phyloP scores from a whole-genome alignment of 345 rosid genomes.

The Garcia nutans region DNA sequence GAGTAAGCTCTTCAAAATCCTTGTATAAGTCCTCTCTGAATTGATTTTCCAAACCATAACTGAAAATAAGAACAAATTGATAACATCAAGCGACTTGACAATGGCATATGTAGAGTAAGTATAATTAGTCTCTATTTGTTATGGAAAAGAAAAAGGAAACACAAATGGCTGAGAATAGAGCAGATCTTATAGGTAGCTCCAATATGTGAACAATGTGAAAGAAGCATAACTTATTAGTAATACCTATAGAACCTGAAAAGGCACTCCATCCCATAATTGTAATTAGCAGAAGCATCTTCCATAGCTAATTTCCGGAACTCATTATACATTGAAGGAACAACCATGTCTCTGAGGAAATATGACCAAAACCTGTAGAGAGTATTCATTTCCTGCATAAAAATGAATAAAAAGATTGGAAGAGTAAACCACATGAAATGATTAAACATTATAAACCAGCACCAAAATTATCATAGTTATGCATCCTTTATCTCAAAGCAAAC shows the following conservation, averaged over 20 bases:
- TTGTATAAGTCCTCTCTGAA: constrained; percentile 69
- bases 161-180: not conserved
- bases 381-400: constrained; percentile 87
- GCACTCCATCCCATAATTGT: constrained; percentile 86
- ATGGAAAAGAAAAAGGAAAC: constrained; percentile 3
- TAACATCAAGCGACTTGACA: not conserved
- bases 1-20: constrained; percentile 82
- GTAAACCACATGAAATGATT: not conserved
- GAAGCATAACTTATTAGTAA: constrained; percentile 2
- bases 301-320: constrained; percentile 80
- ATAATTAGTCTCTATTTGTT: not conserved
- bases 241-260: constrained; percentile 99
- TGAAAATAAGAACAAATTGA: constrained; percentile 30
- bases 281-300: constrained; percentile 82
- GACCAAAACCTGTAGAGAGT: constrained; percentile 93
- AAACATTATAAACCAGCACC: constrained; percentile 6
- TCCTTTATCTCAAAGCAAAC: not conserved
- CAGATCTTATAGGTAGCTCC: constrained; percentile 6
- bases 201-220: constrained; percentile 3
- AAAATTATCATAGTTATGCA: not conserved
- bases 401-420: not conserved
- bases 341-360: constrained; percentile 77
- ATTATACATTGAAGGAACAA: constrained; percentile 76
- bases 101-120: not conserved
- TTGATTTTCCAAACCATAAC: constrained; percentile 91